Evolutionary conservation across 495 filamentous ascomycete species (phyloP), one percentile per base, ranked within the genome.

Genomic region (Cladorrhinum samala): DNA sequence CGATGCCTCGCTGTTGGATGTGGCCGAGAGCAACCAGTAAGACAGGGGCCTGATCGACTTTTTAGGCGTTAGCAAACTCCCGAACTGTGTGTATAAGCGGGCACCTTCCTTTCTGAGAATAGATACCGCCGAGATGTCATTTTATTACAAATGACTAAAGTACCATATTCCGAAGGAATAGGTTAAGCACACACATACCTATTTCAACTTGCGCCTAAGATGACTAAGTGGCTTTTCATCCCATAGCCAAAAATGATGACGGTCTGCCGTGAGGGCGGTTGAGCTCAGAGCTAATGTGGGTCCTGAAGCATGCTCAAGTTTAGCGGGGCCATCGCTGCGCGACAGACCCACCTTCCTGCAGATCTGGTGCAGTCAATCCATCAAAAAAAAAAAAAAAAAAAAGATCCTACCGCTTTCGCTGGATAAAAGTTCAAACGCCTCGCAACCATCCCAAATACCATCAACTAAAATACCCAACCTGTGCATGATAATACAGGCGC

Each of bases 351-450:
- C n/a, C n/a, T n/a, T n/a, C n/a, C n/a, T n/a, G n/a, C 23, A 20
- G 36, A 11, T 33, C 27, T 4, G 39, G 21, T 33, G 21, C 9
- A 19, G 19, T 47, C 23, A 14, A 23, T 33, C 45, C n/a, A 23
- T 45, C 42, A 38, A 46, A 41, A 27, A 49, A 14, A 11, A 19
- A 43, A 9, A 36, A 46, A 20, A 21, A 24, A 39, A 40, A 50
- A 50, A 25, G 40, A 50, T 50, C 40, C 48, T 50, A 24, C 50
- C 50, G 20, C 33, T 48, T 39, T 39, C 23, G 23, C 23, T 36
- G 16, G 18, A 13, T 23, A 36, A 9, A 46, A 23, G 24, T 47
- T 47, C 43, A 46, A 27, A 14, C 19, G 9, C 17, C 16, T 19
- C 41, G 41, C 14, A 11, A 13, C 42, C 20, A 17, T 21, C 42